Percentiles rank a stretch among this genome's conserved stretches.
Conservation (phyloP, 73 alveolate genomes). For the Durusdinium trenchii region DNA sequence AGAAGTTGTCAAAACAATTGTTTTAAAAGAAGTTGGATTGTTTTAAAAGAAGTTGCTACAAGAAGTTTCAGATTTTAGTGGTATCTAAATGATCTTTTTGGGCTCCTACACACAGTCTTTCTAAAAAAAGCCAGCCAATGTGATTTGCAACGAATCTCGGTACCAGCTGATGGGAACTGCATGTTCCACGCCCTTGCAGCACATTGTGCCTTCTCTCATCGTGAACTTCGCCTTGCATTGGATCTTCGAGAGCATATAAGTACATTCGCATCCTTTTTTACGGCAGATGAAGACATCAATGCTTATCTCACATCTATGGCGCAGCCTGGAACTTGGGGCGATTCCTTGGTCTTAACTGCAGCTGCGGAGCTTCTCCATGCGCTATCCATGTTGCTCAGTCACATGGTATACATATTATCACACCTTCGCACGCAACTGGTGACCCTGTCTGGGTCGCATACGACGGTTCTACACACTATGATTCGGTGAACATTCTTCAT, state of each 20-base stretch:
- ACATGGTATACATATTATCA: not conserved
- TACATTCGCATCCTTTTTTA: not conserved
- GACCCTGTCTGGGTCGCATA: not conserved
- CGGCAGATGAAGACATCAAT: not conserved
- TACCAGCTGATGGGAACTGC: not conserved
- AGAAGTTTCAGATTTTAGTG: not conserved
- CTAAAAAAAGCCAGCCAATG: slow-evolving; percentile 23
- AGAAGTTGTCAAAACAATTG: not conserved
- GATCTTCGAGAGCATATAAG: not conserved
- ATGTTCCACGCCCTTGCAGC: not conserved
- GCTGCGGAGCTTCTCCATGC: not conserved
- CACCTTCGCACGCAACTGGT: not conserved
- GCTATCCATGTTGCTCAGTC: not conserved
- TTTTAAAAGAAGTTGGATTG: not conserved
- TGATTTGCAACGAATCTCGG: not conserved
- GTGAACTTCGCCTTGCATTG: not conserved
- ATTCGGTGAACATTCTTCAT: not conserved
- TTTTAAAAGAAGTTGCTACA: not conserved
- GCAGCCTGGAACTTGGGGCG: not conserved
- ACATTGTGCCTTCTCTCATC: not conserved
- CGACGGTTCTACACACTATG: not conserved
- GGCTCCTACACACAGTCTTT: slow-evolving; percentile 4
- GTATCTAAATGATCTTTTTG: not conserved
- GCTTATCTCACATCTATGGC: not conserved
- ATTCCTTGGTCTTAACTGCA: not conserved